phyloP scores from a whole-genome alignment of 2,329 filamentous ascomycete species.

The Fusarium coicis region DNA sequence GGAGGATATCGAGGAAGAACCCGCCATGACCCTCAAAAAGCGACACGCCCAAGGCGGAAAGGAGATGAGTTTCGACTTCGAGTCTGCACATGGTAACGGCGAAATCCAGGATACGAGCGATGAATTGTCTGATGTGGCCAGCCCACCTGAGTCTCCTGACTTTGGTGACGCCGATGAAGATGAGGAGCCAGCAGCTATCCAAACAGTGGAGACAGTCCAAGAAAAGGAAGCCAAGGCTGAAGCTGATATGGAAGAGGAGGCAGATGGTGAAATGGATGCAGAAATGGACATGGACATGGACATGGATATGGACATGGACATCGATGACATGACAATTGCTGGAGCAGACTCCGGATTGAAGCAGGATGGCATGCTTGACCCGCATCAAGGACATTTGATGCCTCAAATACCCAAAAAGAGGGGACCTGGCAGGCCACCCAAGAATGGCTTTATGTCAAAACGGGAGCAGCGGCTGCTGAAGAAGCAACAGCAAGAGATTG shows the following conservation, averaged over 20 bases:
- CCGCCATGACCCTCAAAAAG: constrained; percentile 55
- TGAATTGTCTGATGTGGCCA: constrained; percentile 58
- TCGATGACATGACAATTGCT: constrained; percentile 38
- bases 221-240: constrained; percentile 45
- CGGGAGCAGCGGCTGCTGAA: constrained; percentile 74
- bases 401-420: constrained; percentile 70
- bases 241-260: constrained; percentile 37
- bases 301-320: constrained; percentile 33
- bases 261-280: constrained; percentile 5
- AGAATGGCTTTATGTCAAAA: constrained; percentile 86
- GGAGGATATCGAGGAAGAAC: constrained; percentile 62
- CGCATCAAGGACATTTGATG: constrained; percentile 49
- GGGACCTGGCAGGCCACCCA: constrained; percentile 82
- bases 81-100: constrained; percentile 68
- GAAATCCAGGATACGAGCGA: constrained; percentile 67
- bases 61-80: constrained; percentile 80
- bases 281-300: constrained; percentile 35
- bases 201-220: constrained; percentile 41
- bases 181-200: constrained; percentile 39
- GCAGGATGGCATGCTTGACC: constrained; percentile 45
- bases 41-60: constrained; percentile 68
- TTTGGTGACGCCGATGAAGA: constrained; percentile 52
- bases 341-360: constrained; percentile 43
- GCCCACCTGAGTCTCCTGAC: constrained; percentile 54
- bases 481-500: constrained; percentile 62